Evolutionary conservation across 129 eudicot species (phyloP).

Genomic region (Flaveria linearis): DNA sequence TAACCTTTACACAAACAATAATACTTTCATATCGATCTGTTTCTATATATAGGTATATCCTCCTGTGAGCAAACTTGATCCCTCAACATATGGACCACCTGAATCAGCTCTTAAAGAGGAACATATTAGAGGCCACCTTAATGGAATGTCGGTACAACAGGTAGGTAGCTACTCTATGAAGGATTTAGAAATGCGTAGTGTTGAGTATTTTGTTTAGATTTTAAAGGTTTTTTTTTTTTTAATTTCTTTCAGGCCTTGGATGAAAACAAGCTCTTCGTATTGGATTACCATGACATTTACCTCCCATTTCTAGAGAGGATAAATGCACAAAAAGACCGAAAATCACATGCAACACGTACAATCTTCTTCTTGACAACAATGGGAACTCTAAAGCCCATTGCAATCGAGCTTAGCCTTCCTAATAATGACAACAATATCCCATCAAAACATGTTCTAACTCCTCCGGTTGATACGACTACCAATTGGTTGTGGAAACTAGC

Average conservation of each 20-base stretch:
- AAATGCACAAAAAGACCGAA: conserved; percentile 32
- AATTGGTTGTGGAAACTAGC: neutral
- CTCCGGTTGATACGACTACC: neutral
- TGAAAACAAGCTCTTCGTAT: conserved; percentile 41
- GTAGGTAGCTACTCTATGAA: conserved; percentile 53
- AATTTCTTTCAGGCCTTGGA: conserved; percentile 66
- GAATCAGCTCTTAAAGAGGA: conserved; percentile 80
- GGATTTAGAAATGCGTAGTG: neutral
- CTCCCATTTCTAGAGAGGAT: neutral
- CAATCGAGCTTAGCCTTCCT: conserved; percentile 84
- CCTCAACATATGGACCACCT: conserved; percentile 57
- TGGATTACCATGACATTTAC: neutral
- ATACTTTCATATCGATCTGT: neutral
- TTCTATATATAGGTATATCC: conserved; percentile 52
- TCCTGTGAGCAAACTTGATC: conserved; percentile 73
- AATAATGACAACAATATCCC: conserved; percentile 40
- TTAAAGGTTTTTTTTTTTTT: neutral
- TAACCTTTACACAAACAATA: neutral
- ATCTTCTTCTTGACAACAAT: conserved; percentile 61
- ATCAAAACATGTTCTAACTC: conserved; percentile 25
- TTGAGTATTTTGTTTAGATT: neutral
- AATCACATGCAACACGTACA: conserved; percentile 78
- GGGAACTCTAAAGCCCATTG: conserved; percentile 81
- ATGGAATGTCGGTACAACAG: conserved; percentile 79
- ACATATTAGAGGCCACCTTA: conserved; percentile 58